Percentiles rank a stretch among this genome's conserved stretches.
phyloP scores from a whole-genome alignment of 2,329 filamentous ascomycete species.

The Arthrobotrys sinensis region DNA sequence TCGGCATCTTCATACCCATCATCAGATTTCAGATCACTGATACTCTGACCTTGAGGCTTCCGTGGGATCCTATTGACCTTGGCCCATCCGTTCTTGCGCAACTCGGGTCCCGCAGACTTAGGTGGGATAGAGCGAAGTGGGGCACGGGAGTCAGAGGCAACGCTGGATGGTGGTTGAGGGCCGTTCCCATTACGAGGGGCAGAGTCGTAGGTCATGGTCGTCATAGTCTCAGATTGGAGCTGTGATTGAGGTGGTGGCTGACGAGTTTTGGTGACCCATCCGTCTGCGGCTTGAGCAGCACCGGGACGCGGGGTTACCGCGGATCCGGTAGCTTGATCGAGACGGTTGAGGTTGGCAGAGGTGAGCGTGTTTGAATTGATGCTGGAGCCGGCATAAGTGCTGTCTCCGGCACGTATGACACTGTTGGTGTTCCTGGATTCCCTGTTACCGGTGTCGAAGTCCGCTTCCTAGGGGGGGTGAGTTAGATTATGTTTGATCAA shows the following conservation, averaged over 20 bases:
- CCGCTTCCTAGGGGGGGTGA: neutral
- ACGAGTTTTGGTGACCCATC: constrained; percentile 43
- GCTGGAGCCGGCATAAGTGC: constrained; percentile 24
- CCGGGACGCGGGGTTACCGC: neutral
- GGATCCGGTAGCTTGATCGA: constrained; percentile 3
- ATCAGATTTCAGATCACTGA: constrained; percentile 27
- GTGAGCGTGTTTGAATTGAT: constrained; percentile 35
- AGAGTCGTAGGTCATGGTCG: constrained; percentile 22
- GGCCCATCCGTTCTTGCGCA: constrained; percentile 62
- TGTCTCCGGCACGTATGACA: constrained; percentile 15
- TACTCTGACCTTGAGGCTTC: constrained; percentile 30
- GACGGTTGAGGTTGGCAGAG: constrained; percentile 27
- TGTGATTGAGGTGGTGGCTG: neutral
- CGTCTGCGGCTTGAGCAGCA: constrained; percentile 12
- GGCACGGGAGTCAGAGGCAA: constrained; percentile 15
- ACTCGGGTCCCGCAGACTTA: neutral
- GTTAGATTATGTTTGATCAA: neutral
- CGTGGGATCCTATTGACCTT: constrained; percentile 52
- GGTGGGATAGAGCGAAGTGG: constrained; percentile 8
- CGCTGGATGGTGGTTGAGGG: neutral
- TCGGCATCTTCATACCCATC: constrained; percentile 45
- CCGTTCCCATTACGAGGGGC: constrained; percentile 11
- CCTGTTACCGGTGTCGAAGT: constrained; percentile 46
- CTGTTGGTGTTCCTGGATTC: neutral
- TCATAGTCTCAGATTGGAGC: constrained; percentile 2